Evolutionary conservation across 2,329 filamentous ascomycete genomes (phyloP).

Genomic region (Alternaria panax): DNA sequence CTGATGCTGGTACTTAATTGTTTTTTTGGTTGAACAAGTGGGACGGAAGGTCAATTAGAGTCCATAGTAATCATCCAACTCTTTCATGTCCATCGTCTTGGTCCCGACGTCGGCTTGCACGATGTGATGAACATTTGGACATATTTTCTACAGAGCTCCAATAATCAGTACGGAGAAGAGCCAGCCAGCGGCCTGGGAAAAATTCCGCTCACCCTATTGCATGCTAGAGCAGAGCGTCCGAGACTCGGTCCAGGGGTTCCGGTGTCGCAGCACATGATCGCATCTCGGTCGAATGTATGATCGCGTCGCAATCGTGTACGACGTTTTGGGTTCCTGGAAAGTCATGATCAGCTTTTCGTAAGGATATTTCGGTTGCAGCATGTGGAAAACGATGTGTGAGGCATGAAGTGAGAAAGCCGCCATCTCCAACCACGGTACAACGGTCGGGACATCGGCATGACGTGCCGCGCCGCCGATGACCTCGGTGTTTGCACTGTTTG

Average conservation of each 20-base stretch:
- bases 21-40: background rate
- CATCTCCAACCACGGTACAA: background rate
- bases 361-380: background rate
- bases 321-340: background rate
- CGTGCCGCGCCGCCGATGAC: slow-evolving; percentile 8
- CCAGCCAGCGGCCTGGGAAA: background rate
- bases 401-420: background rate
- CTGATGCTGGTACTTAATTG: background rate
- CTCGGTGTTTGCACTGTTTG: slow-evolving; percentile 36
- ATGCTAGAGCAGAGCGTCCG: background rate
- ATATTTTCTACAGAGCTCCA: background rate
- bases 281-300: background rate
- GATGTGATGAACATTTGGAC: background rate
- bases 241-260: background rate
- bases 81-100: background rate
- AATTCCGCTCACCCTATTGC: background rate
- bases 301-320: background rate
- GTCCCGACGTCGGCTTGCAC: background rate
- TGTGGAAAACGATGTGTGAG: background rate
- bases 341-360: background rate
- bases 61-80: background rate
- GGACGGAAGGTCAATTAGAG: background rate
- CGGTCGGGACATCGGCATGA: slow-evolving; percentile 10
- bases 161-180: background rate
- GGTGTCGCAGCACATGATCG: background rate